These are phyloP conservation scores for Hydrangea macrophylla DNA, from an alignment of 148 eudicot genomes.

Conservation along the genomic window DNA sequence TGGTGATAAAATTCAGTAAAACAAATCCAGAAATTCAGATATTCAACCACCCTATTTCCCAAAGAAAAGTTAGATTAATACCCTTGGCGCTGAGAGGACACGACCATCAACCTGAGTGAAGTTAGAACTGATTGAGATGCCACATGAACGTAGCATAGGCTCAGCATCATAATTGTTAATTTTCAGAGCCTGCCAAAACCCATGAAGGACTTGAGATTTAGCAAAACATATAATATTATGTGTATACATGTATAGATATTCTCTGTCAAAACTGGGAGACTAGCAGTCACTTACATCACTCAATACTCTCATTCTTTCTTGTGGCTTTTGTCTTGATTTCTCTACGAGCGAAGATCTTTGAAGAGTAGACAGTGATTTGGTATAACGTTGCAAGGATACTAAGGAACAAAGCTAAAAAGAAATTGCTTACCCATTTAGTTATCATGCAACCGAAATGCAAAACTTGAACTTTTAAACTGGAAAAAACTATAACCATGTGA, in stretches of 20 bases:
- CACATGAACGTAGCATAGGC: slow-evolving; percentile 80
- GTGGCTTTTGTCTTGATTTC: slow-evolving; percentile 91
- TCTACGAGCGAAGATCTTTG: slow-evolving; percentile 86
- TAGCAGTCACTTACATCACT: slow-evolving; percentile 54
- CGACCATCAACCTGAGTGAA: slow-evolving; percentile 87
- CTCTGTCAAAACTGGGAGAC: background rate
- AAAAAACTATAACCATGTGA: background rate
- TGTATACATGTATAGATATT: no score
- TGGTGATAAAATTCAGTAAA: background rate
- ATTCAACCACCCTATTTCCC: background rate
- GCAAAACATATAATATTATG: background rate
- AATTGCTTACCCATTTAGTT: background rate
- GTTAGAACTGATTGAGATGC: slow-evolving; percentile 54
- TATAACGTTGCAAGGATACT: slow-evolving; percentile 86
- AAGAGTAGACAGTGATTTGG: slow-evolving; percentile 61
- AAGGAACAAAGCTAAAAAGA: slow-evolving; percentile 64
- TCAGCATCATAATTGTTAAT: slow-evolving; percentile 77
- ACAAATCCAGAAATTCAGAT: background rate
- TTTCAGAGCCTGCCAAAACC: slow-evolving; percentile 59
- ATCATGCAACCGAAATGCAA: background rate
- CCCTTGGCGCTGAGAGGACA: slow-evolving; percentile 82
- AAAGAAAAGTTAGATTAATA: slow-evolving; percentile 8
- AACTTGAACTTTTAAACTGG: background rate
- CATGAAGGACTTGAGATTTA: background rate
- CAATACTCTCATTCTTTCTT: slow-evolving; percentile 76